Conservation (phyloP, 208 protist species). For the Leishmania tropica region DNA sequence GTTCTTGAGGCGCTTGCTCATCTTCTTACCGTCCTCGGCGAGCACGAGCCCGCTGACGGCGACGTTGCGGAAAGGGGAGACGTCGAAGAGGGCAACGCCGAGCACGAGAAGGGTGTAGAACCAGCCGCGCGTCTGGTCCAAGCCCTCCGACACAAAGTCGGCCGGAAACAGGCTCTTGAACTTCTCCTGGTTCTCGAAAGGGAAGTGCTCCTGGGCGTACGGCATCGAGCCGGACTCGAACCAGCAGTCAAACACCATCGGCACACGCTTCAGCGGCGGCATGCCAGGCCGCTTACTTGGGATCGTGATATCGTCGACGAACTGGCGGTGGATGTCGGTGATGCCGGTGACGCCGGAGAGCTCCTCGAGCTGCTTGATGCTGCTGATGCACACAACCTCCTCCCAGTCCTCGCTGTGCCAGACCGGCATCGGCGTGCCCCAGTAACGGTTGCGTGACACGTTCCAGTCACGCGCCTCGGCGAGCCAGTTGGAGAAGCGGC, state of each 20-base stretch:
- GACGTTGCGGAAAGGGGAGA: conserved; percentile 98
- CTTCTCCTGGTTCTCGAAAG: conserved; percentile 98
- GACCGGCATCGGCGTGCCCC: conserved; percentile 99
- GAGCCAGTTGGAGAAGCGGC: conserved; percentile 99
- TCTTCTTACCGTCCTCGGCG: conserved; percentile 99
- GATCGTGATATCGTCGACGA: conserved; percentile 99
- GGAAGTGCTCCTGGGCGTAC: conserved; percentile 99
- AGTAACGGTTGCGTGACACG: conserved; percentile 98
- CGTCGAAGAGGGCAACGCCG: conserved; percentile 98
- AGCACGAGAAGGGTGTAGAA: conserved; percentile 99
- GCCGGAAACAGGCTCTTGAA: conserved; percentile 96
- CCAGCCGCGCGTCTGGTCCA: conserved; percentile 99
- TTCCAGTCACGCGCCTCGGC: conserved; percentile 98
- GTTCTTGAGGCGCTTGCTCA: conserved; percentile 99
- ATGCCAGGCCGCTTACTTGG: conserved; percentile 93
- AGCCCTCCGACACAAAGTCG: conserved; percentile 99
- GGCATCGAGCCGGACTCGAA: conserved; percentile 99
- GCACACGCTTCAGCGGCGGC: conserved; percentile 89
- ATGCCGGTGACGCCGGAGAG: conserved; percentile 91
- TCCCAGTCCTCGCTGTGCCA: conserved; percentile 97
- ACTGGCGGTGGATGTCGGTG: conserved; percentile 97
- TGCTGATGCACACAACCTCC: conserved; percentile 96
- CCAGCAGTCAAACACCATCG: conserved; percentile 99
- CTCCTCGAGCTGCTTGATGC: conserved; percentile 97
- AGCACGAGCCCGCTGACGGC: conserved; percentile 99